Evolutionary conservation across 257 asterid genomes (phyloP).

Genomic region (Solanum gandarillasii): DNA sequence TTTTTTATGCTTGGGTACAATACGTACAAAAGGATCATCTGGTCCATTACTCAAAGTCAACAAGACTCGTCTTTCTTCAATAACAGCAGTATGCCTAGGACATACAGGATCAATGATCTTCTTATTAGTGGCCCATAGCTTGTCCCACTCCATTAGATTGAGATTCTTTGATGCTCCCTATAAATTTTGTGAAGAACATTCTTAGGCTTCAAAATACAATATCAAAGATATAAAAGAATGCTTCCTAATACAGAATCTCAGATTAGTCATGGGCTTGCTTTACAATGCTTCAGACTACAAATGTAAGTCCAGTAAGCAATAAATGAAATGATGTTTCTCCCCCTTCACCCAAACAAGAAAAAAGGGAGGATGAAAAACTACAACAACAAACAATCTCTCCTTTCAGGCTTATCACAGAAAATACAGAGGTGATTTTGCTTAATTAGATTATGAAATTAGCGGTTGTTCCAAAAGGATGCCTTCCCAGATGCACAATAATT

Average conservation of each 20-base stretch:
- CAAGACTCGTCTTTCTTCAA: slow-evolving; percentile 47
- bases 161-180: slow-evolving; percentile 99
- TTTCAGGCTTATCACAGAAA: not conserved
- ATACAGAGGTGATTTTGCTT: not conserved
- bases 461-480: not conserved
- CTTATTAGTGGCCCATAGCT: slow-evolving; percentile 94
- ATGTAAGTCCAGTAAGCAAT: not conserved
- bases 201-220: slow-evolving; percentile 2
- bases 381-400: not conserved
- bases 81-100: slow-evolving; percentile 89
- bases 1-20: slow-evolving; percentile 70
- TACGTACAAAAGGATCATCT: slow-evolving; percentile 56
- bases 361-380: not conserved
- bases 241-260: not conserved
- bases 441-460: not conserved
- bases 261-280: not conserved
- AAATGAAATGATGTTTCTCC: not conserved
- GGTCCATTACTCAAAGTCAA: slow-evolving; percentile 71
- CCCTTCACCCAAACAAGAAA: not conserved
- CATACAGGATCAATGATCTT: slow-evolving; percentile 90
- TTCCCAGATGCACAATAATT: not conserved
- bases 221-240: not conserved
- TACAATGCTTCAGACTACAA: not conserved
- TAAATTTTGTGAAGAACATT: not conserved
- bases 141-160: slow-evolving; percentile 99